Percentiles rank a stretch among this genome's conserved stretches.
phyloP scores from a whole-genome alignment of 1,284 basidiomycete genomes.

The Pseudozyma sp. region DNA sequence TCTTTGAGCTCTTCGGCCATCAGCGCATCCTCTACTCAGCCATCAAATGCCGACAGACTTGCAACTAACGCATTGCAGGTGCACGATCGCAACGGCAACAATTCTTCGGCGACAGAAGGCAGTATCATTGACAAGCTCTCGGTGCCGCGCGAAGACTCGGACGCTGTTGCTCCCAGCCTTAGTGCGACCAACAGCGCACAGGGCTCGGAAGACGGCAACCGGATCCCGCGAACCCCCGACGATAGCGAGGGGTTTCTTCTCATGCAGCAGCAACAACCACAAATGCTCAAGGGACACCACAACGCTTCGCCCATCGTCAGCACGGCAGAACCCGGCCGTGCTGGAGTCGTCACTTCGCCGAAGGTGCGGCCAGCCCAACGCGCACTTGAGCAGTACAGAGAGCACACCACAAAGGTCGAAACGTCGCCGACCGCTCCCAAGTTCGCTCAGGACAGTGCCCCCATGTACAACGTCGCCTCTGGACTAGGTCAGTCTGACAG shows the following conservation, averaged over 20 bases:
- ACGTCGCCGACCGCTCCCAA: constrained; percentile 14
- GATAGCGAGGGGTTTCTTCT: constrained; percentile 23
- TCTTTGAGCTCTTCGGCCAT: constrained; percentile 14
- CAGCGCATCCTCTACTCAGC: neutral
- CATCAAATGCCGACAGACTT: neutral
- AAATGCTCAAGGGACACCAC: constrained; percentile 5
- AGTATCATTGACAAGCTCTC: constrained; percentile 44
- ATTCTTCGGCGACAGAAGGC: constrained; percentile 35
- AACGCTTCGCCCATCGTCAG: constrained; percentile 8
- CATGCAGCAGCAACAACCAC: constrained; percentile 9
- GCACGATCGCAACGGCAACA: constrained; percentile 24
- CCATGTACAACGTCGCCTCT: neutral
- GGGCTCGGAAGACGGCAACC: constrained; percentile 46
- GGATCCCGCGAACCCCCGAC: constrained; percentile 41
- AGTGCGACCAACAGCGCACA: constrained; percentile 41
- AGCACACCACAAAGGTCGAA: constrained; percentile 12
- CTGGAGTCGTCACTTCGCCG: constrained; percentile 3
- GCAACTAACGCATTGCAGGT: constrained; percentile 1
- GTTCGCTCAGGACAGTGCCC: constrained; percentile 6
- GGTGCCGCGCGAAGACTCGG: constrained; percentile 41
- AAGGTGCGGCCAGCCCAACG: constrained; percentile 43
- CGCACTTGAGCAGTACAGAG: constrained; percentile 42
- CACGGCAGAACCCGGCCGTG: constrained; percentile 2
- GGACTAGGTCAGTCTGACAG: constrained; percentile 18
- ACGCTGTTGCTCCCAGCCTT: constrained; percentile 36